A percentile compares a stretch with the other conserved stretches of the same genome.
phyloP scores from a whole-genome alignment of 1,139 yeast species.

The Zygoascus sp. region DNA sequence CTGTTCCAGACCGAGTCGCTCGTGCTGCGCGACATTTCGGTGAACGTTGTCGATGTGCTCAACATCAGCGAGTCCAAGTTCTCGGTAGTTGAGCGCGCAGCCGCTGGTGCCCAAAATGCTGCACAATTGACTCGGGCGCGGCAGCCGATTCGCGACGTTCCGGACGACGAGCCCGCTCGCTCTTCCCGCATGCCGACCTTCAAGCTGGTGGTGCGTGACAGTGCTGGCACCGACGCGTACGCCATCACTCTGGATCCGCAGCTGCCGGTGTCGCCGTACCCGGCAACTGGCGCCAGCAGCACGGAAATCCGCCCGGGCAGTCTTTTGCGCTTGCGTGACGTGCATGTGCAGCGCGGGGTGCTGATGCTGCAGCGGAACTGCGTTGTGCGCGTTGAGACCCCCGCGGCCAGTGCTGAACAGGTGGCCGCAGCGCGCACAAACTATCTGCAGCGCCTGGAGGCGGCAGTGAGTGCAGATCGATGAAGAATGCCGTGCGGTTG shows the following conservation, averaged over 20 bases:
- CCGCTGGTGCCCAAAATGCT: conserved; percentile 13
- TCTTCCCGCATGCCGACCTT: conserved; percentile 11
- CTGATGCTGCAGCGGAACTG: conserved; percentile 17
- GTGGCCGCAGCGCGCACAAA: neutral
- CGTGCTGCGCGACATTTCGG: conserved; percentile 17
- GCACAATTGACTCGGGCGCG: conserved; percentile 4
- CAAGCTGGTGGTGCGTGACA: conserved; percentile 27
- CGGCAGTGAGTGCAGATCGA: too few relatives aligned
- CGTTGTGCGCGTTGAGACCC: neutral
- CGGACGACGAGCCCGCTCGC: neutral
- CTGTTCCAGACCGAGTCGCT: neutral
- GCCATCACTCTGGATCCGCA: conserved; percentile 20
- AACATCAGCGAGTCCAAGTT: conserved; percentile 26
- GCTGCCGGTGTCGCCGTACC: conserved; percentile 7
- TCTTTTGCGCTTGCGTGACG: conserved; percentile 17
- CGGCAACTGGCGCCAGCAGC: conserved; percentile 11
- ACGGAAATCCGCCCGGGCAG: conserved; percentile 19
- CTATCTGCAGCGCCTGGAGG: conserved; percentile 1
- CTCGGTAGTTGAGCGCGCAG: conserved; percentile 19
- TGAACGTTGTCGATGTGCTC: conserved; percentile 24
- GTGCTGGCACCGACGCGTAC: conserved; percentile 23
- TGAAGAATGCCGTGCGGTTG: too few relatives aligned
- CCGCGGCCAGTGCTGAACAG: neutral
- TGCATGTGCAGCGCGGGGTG: conserved; percentile 22
- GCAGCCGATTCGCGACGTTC: conserved; percentile 3